Base-by-base conservation (phyloP, 306 rosid species). In the Astragalus glycyphyllos region DNA sequence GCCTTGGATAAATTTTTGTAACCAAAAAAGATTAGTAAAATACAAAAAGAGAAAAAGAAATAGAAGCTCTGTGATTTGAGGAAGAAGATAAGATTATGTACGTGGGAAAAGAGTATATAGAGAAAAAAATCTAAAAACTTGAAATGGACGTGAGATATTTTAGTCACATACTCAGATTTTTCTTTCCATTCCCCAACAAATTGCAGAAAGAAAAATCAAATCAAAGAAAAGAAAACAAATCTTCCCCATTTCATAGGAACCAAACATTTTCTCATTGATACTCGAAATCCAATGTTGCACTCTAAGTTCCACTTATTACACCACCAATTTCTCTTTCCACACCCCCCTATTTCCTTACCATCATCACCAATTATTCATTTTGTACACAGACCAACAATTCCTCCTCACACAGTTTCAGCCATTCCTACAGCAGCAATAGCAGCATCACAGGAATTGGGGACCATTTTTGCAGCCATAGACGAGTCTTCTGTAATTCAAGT, bases 401-500 rank as follows among this genome's bases (percentile, higher is more conserved):
- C 47, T 69, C 63, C 47, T 58, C 60, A 35, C 77, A 54, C 76
- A 7, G 63, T 80, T 58, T 61, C 83, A n/a, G 71, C 83, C 15
- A 61, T 72, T 66, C 74, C 81, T 38, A 62, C 67, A 11, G n/a
- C 57, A 62, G 37, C 45, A 72, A 15, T 59, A 17, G 53, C 54
- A n/a, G 57, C 60, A n/a, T n/a, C n/a, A 20, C 84, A 75, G 5
- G 75, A 82, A 11, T 61, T 72, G 26, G 91, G 86, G 5, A 82
- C 86, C 48, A 32, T 83, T 20, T 74, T 85, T 35, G 83, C 80
- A 7, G 54, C 85, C 75, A 59, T 58, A 7, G 84, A 87, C 32
- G 86, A 89, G 10, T 83, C 91, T 77, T 82, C 90, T 65, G 3
- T 81, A 20, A 10, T 82, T 44, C 96, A 89, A 75, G 77, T 86